Evolutionary conservation across 2,329 filamentous ascomycete genomes (phyloP).

Genomic region (Clarireedia hainanense): DNA sequence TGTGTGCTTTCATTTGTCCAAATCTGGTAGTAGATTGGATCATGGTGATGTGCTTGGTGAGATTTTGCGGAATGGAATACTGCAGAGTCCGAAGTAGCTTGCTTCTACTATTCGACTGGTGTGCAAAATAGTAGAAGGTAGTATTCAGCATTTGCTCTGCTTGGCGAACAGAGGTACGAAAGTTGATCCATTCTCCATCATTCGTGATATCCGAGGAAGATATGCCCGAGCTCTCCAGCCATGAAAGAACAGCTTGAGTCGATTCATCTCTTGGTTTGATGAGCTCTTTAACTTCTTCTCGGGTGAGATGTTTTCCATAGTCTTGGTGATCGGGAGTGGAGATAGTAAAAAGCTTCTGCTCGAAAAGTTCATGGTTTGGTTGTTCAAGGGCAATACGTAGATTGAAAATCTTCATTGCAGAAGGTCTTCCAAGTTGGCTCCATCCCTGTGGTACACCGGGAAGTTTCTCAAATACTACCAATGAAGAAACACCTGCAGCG

Average conservation of each 20-base stretch:
- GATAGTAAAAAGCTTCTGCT: conserved; percentile 35
- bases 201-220: conserved; percentile 37
- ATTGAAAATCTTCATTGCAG: conserved; percentile 12
- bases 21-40: conserved; percentile 42
- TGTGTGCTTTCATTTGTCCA: conserved; percentile 30
- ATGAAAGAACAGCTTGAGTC: conserved; percentile 42
- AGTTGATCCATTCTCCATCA: conserved; percentile 44
- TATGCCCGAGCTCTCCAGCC: conserved; percentile 46
- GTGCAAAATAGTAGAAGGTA: conserved; percentile 31
- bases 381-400: conserved; percentile 31
- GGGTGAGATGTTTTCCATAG: conserved; percentile 46
- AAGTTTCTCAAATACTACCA: conserved; percentile 20
- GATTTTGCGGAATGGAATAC: conserved; percentile 32
- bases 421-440: conserved; percentile 16
- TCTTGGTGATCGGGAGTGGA: conserved; percentile 39
- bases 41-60: conserved; percentile 33
- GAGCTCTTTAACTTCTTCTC: conserved; percentile 43
- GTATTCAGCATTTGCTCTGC: conserved; percentile 26
- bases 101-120: conserved; percentile 34
- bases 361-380: conserved; percentile 36
- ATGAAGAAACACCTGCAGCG: conserved; percentile 4
- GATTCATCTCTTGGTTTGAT: conserved; percentile 45
- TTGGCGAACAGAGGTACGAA: conserved; percentile 22
- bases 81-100: conserved; percentile 41
- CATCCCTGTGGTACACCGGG: conserved; percentile 19